These are phyloP conservation scores for Pythium chondricola DNA, from an alignment of 352 stramenopile species.

Conservation along the genomic window DNA sequence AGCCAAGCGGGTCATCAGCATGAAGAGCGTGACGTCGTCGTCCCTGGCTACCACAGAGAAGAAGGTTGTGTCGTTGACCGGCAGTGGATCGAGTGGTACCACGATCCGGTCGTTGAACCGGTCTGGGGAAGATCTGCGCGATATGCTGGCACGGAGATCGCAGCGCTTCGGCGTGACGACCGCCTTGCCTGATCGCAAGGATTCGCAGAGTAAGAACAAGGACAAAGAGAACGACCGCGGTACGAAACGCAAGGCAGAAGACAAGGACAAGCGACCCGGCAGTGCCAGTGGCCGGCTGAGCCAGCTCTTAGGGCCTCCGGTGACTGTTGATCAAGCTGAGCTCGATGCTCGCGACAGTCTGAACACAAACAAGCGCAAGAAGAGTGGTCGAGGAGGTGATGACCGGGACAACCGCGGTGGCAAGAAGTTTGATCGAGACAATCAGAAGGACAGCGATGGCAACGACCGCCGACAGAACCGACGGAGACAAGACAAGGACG, in stretches of 20 bases:
- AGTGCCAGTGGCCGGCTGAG: conserved; percentile 28
- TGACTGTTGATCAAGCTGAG: conserved; percentile 76
- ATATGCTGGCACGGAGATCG: conserved; percentile 65
- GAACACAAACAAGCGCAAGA: conserved; percentile 54
- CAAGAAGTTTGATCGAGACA: conserved; percentile 21
- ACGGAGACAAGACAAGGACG: conserved; percentile 19
- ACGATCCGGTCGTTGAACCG: conserved; percentile 52
- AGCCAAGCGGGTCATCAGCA: conserved; percentile 54
- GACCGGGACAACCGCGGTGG: conserved; percentile 14
- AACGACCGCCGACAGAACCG: conserved; percentile 20
- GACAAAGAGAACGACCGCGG: conserved; percentile 6
- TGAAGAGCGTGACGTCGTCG: conserved; percentile 38
- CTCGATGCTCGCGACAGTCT: conserved; percentile 63
- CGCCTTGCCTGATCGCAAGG: conserved; percentile 2
- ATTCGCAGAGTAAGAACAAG: conserved; percentile 9
- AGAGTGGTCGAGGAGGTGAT: conserved; percentile 16
- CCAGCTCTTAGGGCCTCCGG: conserved; percentile 52
- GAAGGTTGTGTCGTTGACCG: conserved; percentile 42
- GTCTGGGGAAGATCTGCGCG: conserved; percentile 26
- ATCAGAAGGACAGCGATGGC: conserved; percentile 15
- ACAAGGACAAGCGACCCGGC: conserved; percentile 8
- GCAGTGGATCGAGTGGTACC: conserved; percentile 30
- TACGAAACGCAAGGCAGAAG: conserved; percentile 22
- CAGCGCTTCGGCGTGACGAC: conserved; percentile 57
- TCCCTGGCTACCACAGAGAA: conserved; percentile 25